Conservation (phyloP, 164 flowering plant species). For the Malania oleifera region DNA sequence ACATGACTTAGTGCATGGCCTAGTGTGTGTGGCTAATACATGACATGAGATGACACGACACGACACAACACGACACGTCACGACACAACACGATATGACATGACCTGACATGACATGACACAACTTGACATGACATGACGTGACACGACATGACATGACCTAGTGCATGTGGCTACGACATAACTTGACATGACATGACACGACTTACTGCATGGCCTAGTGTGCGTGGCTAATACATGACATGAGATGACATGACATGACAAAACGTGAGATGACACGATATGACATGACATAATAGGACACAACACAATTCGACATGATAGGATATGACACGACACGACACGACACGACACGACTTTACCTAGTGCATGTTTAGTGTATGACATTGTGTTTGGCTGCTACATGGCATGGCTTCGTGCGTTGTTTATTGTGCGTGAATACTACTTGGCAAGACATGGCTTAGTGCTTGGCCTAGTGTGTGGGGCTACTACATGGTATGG, state of each 20-base stretch:
- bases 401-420: too few species aligned
- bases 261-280: background rate
- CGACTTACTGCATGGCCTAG: too few species aligned
- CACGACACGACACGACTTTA: background rate
- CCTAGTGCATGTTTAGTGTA: too few species aligned
- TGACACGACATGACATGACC: background rate
- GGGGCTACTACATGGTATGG: too few species aligned
- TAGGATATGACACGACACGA: too few species aligned
- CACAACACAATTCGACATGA: too few species aligned
- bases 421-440: background rate
- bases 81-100: background rate
- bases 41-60: background rate
- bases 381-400: too few species aligned
- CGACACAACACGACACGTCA: background rate
- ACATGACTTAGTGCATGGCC: too few species aligned
- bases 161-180: too few species aligned
- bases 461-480: too few species aligned
- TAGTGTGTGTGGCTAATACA: too few species aligned
- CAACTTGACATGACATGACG: background rate
- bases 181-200: too few species aligned
- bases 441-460: background rate
- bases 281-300: background rate
- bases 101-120: constrained; percentile 1
- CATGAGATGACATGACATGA: constrained; percentile 1
- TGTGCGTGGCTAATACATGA: background rate